Conservation (phyloP, 2,329 filamentous ascomycete genomes). For the Colletotrichum brevisporum region DNA sequence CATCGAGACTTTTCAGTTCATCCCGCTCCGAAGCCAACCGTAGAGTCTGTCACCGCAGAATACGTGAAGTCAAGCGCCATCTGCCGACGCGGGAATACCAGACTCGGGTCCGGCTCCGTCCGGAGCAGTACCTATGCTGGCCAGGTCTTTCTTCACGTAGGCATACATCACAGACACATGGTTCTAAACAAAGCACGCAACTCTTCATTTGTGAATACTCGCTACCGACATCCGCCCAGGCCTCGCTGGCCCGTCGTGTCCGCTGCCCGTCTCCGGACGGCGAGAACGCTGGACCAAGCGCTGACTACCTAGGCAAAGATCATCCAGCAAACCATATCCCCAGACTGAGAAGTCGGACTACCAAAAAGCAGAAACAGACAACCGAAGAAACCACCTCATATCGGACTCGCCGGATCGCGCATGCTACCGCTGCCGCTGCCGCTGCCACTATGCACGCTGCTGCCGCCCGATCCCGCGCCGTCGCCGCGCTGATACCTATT, state of each 20-base stretch:
- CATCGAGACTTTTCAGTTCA: no score
- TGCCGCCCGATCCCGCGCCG: slow-evolving; percentile 39
- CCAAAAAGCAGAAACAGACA: slow-evolving; percentile 34
- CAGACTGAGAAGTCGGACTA: slow-evolving; percentile 25
- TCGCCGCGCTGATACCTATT: slow-evolving; percentile 32
- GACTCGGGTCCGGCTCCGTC: no score
- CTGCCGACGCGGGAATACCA: no score
- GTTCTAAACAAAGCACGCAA: slow-evolving; percentile 36
- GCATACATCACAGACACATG: neutral
- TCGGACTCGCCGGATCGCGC: slow-evolving; percentile 67
- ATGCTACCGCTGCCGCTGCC: slow-evolving; percentile 64
- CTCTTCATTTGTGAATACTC: slow-evolving; percentile 32
- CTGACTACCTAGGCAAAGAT: neutral
- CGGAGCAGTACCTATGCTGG: no score
- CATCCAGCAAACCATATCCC: slow-evolving; percentile 23
- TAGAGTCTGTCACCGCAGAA: no score
- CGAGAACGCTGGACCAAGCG: neutral
- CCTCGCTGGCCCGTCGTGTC: neutral
- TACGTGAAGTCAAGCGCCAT: no score
- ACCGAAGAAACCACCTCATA: slow-evolving; percentile 37
- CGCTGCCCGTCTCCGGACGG: neutral
- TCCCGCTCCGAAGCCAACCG: no score
- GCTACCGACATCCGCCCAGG: slow-evolving; percentile 13
- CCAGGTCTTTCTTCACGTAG: no score
- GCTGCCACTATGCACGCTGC: slow-evolving; percentile 54